Evolutionary conservation across 2,329 filamentous ascomycete genomes (phyloP).

Genomic region (Trichoderma afroharzianum): DNA sequence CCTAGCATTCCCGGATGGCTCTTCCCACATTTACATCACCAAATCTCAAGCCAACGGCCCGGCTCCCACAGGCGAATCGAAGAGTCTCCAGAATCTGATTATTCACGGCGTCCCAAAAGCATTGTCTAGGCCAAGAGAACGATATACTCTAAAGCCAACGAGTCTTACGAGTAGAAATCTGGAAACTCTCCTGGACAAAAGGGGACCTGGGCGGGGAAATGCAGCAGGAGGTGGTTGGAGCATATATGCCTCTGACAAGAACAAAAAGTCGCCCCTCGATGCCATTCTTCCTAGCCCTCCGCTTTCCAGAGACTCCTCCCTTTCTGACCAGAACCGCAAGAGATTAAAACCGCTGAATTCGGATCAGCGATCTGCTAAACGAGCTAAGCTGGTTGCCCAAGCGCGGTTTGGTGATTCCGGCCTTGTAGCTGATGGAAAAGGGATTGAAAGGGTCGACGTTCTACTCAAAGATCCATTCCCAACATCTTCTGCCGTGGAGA

Average conservation of each 20-base stretch:
- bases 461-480: slow-evolving; percentile 57
- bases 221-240: slow-evolving; percentile 74
- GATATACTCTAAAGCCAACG: slow-evolving; percentile 67
- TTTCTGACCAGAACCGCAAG: slow-evolving; percentile 29
- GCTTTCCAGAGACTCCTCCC: slow-evolving; percentile 34
- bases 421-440: slow-evolving; percentile 53
- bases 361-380: slow-evolving; percentile 46
- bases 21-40: slow-evolving; percentile 69
- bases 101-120: slow-evolving; percentile 79
- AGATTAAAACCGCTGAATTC: slow-evolving; percentile 25
- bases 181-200: slow-evolving; percentile 62
- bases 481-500: slow-evolving; percentile 18
- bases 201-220: slow-evolving; percentile 67
- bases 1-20: slow-evolving; percentile 76
- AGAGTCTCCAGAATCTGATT: slow-evolving; percentile 66
- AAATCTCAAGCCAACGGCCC: slow-evolving; percentile 45
- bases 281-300: slow-evolving; percentile 46
- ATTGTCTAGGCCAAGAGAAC: slow-evolving; percentile 67
- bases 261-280: slow-evolving; percentile 53
- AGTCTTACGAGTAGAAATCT: slow-evolving; percentile 69
- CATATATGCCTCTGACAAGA: slow-evolving; percentile 66
- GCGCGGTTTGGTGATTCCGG: slow-evolving; percentile 68
- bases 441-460: slow-evolving; percentile 60
- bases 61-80: slow-evolving; percentile 48
- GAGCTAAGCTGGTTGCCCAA: slow-evolving; percentile 57